Evolutionary conservation across 208 protist genomes (phyloP), one percentile per base, ranked within the genome.

Genomic region (Trypanosoma avium): DNA sequence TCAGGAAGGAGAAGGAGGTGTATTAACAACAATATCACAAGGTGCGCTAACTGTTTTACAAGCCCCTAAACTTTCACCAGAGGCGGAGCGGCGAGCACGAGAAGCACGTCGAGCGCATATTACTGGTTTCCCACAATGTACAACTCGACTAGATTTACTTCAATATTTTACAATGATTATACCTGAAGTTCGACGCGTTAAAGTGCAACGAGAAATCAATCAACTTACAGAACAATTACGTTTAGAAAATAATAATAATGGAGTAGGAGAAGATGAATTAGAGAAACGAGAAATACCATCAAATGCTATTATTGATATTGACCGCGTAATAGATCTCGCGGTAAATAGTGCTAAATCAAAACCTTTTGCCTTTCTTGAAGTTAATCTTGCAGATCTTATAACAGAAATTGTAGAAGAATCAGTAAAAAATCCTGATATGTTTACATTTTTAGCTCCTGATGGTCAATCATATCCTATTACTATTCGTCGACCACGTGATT

Each of bases 321-420:
- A 95, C 48, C 50, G 66, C 19, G 56, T 95, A 10, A 60, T 62
- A 33, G 78, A 86, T 46, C n/a, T 95, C 29, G 65, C 55, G 17
- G 47, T 93, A 27, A 84, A 76, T 26, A 60, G 55, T 15, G 77
- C 80, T 15, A 85, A 86, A 52, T 68, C 70, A 6, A 88, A 87
- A 45, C 65, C 78, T n/a, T 95, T 91, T 75, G 85, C 75, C 24
- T 95, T 95, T 65, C 77, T 95, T 19, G 85, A 95, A 69, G 55
- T 92, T 32, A 82, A 64, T n/a, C 58, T 88, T 24, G 84, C 81
- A 6, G 90, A 95, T 68, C 77, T 95, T 52, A 73, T 93, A 32
- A 86, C 86, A 30, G 86, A 91, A 66, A 67, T 95, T 49, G 70
- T 95, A 12, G 74, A 74, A n/a, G 59, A 81, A 43, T 81, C 70